These are phyloP conservation scores for Lachnellula hyalina DNA, from an alignment of 2,329 filamentous ascomycete genomes.

Conservation along the genomic window DNA sequence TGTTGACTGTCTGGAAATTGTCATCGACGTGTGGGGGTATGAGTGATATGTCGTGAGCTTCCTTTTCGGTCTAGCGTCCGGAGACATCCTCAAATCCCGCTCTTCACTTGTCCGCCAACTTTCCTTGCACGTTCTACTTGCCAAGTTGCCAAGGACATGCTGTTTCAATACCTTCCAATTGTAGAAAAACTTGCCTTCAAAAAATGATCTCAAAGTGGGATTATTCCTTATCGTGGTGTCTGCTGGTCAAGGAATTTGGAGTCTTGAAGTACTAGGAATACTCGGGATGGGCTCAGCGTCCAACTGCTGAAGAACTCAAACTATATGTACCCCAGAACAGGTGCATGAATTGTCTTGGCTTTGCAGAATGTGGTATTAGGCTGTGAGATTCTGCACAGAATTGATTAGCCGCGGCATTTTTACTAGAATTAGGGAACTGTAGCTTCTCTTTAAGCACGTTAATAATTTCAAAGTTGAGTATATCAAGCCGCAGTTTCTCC, in stretches of 20 bases:
- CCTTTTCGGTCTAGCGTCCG: slow-evolving; percentile 1
- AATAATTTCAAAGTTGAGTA: too few species aligned
- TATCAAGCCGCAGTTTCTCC: too few species aligned
- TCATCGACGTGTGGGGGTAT: neutral
- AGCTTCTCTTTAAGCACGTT: too few species aligned
- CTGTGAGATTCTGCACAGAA: too few species aligned
- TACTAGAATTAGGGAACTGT: too few species aligned
- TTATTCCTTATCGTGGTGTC: neutral
- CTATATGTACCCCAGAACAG: too few species aligned
- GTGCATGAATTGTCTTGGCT: too few species aligned
- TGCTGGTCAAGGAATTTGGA: neutral
- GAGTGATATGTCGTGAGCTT: neutral
- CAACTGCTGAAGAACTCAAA: too few species aligned
- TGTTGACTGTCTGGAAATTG: neutral
- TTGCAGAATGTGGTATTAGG: too few species aligned
- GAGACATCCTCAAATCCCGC: neutral
- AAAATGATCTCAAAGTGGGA: neutral
- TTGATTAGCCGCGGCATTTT: too few species aligned
- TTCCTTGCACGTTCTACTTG: neutral
- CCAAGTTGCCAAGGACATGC: neutral
- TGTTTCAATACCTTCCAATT: neutral
- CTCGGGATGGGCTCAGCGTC: neutral
- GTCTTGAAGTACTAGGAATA: neutral
- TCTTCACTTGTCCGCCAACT: neutral
- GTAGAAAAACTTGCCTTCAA: neutral